A percentile compares a stretch with the other conserved stretches of the same genome.
phyloP scores from a whole-genome alignment of 2,329 filamentous ascomycete genomes.

The Paecilomyces sp. region DNA sequence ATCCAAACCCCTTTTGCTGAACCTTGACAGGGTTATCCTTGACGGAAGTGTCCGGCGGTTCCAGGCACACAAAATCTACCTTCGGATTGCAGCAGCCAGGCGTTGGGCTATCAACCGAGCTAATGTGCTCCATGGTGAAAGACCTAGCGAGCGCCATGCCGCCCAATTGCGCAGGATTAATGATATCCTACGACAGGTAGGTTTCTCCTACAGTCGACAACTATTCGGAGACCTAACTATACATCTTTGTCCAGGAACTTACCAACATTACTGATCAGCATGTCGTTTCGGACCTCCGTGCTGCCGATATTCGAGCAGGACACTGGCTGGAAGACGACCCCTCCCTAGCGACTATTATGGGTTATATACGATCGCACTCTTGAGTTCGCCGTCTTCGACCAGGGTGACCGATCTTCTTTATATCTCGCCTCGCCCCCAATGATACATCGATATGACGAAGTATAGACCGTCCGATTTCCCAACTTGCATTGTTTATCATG shows the following conservation, averaged over 20 bases:
- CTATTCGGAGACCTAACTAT: background rate
- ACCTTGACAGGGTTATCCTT: slow-evolving; percentile 46
- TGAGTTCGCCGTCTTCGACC: slow-evolving; percentile 9
- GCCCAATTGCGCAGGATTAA: slow-evolving; percentile 43
- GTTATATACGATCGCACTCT: slow-evolving; percentile 35
- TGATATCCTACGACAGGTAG: slow-evolving; percentile 42
- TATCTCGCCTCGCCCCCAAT: background rate
- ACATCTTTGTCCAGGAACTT: slow-evolving; percentile 42
- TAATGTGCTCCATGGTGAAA: slow-evolving; percentile 45
- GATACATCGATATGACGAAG: background rate
- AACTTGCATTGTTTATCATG: background rate
- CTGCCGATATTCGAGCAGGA: slow-evolving; percentile 48
- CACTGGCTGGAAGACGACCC: slow-evolving; percentile 59
- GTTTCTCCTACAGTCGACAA: slow-evolving; percentile 10
- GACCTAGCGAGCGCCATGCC: slow-evolving; percentile 40
- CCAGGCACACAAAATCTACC: slow-evolving; percentile 54
- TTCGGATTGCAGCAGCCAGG: slow-evolving; percentile 50
- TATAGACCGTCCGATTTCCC: background rate
- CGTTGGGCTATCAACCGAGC: slow-evolving; percentile 52
- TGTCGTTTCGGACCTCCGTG: slow-evolving; percentile 49
- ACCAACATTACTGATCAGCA: slow-evolving; percentile 50
- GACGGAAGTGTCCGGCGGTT: slow-evolving; percentile 56
- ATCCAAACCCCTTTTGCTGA: slow-evolving; percentile 10
- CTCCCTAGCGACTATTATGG: slow-evolving; percentile 43
- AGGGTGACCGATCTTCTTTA: background rate